Conservation (phyloP, 2,329 filamentous ascomycete species). For the Trichoderma endophyticum region DNA sequence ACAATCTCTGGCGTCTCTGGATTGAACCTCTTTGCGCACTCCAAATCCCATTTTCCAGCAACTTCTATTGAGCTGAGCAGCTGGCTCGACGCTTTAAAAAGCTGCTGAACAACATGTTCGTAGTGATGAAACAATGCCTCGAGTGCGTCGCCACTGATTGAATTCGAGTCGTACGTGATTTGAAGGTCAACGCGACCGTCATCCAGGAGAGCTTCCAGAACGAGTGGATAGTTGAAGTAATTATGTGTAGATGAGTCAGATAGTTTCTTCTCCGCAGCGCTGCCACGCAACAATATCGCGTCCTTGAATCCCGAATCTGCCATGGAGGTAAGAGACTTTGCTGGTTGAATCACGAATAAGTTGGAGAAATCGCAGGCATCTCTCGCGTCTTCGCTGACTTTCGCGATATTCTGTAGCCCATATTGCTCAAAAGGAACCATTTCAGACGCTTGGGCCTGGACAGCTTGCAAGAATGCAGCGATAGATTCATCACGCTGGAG, state of each 20-base stretch:
- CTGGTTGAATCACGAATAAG: constrained; percentile 5
- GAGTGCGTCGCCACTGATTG: not conserved
- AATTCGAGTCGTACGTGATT: constrained; percentile 16
- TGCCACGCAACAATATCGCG: constrained; percentile 4
- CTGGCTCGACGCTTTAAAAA: not conserved
- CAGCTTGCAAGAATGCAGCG: not conserved
- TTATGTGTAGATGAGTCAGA: not conserved
- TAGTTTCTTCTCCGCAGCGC: not conserved
- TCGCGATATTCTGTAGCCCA: constrained; percentile 10
- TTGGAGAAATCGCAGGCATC: constrained; percentile 7
- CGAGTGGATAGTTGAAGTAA: constrained; percentile 23
- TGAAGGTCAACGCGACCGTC: constrained; percentile 1
- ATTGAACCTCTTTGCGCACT: not conserved
- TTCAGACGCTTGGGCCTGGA: constrained; percentile 9
- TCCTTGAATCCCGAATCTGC: not conserved
- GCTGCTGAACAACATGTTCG: constrained; percentile 20
- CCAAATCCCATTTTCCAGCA: not conserved
- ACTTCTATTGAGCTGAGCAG: not conserved
- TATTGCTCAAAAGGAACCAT: constrained; percentile 10
- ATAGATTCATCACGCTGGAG: not conserved
- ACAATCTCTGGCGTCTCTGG: not conserved
- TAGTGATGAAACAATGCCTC: constrained; percentile 20
- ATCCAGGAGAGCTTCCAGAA: constrained; percentile 12
- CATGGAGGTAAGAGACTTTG: not conserved
- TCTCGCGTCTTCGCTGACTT: not conserved